Base-by-base conservation (phyloP, 805 yeast genomes). In the Saccharomycopsis schoenii region DNA sequence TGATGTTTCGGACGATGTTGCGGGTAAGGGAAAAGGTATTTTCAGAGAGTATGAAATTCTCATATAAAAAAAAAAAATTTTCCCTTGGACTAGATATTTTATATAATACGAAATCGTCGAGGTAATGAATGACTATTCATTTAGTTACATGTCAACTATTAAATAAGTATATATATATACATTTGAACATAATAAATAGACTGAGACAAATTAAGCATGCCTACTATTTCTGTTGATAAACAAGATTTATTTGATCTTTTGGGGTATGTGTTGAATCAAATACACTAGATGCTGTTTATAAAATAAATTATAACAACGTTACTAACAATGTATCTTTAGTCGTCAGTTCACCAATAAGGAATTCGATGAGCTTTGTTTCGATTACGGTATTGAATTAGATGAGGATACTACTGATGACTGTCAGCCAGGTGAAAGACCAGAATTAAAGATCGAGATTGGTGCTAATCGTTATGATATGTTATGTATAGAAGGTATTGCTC, bases 401-500 rank as follows among this genome's bases (percentile, higher is more conserved):
- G 99, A 96, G 76, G 98, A 96, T 73, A 90, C 96, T 71, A 88
- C 96, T 52, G 89, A 87, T 61, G 76, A 74, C 50, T 85, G 87
- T 66, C 83, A 80, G 72, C 77, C 79, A n/a, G 88, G 83, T 66
- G 96, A 89, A 74, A 86, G 97, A 73, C 97, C 99, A n/a, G 96
- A 93, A 75, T 81, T 89, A 69, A 94, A 94, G 77, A 90, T 94
- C 70, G 99, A 94, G 74, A 85, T 96, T 66, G 97, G 97, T 62
- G 99, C 99, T 65, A 94, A 94, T 77, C 88, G 99, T 80, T 96
- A 94, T 71, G 99, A 94, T 73, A 84, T 94, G 92, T 83, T 94
- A 66, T 96, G 99, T 79, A 88, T 91, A 68, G 99, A 94, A 76
- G 99, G 99, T 71, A 91, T 94, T 74, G 91, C 97, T 0, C 96